These are phyloP conservation scores for Pichia sp. DNA, from an alignment of 1,139 yeast genomes.

Conservation along the genomic window DNA sequence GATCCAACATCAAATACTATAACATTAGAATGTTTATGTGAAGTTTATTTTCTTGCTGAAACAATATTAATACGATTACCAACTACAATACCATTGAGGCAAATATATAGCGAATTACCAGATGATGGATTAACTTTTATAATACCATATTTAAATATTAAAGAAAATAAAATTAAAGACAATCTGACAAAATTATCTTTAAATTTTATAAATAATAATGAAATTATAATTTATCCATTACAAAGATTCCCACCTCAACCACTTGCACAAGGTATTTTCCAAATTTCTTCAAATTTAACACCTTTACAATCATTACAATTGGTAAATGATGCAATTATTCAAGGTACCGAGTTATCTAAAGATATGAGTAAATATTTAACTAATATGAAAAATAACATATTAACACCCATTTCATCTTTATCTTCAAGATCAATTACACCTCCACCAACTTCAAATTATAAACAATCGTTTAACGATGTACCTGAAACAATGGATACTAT, in stretches of 20 bases:
- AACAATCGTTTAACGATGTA: too few relatives aligned
- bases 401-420: not conserved
- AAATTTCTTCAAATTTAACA: conserved; percentile 13
- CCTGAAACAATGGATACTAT: too few relatives aligned
- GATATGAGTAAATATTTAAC: conserved; percentile 1
- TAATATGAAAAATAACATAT: not conserved
- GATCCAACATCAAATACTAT: conserved; percentile 6
- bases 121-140: conserved; percentile 13
- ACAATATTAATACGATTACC: conserved; percentile 13
- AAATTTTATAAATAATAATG: too few relatives aligned
- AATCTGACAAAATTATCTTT: conserved; percentile 17
- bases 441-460: not conserved
- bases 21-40: conserved; percentile 11
- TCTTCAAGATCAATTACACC: too few relatives aligned
- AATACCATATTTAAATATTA: conserved; percentile 12
- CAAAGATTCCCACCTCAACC: conserved; percentile 19
- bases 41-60: conserved; percentile 16
- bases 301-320: conserved; percentile 16
- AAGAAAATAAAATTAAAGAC: conserved; percentile 9
- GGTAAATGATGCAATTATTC: conserved; percentile 8
- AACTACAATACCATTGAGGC: not conserved
- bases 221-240: conserved; percentile 11
- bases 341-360: conserved; percentile 12
- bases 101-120: not conserved
- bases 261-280: conserved; percentile 11